These are phyloP conservation scores for Thraustotheca clavata DNA, from an alignment of 352 stramenopile species.

Conservation along the genomic window DNA sequence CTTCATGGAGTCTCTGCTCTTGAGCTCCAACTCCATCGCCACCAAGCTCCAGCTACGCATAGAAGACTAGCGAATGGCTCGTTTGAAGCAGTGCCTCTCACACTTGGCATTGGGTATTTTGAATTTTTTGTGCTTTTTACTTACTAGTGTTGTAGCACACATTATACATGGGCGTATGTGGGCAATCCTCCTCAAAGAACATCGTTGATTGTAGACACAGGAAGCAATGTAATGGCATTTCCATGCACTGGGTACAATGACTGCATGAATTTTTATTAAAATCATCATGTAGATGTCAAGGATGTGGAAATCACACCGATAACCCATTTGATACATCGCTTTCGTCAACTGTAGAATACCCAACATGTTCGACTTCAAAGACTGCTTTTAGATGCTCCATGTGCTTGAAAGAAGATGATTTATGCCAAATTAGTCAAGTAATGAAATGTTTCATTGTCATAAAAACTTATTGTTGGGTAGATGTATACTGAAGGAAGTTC, in stretches of 20 bases:
- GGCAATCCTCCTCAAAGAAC: conserved; percentile 69
- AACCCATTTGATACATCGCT: conserved; percentile 43
- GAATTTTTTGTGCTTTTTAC: background rate
- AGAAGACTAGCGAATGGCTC: conserved; percentile 18
- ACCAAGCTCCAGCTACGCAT: background rate
- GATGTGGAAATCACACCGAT: conserved; percentile 69
- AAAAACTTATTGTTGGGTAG: conserved; percentile 23
- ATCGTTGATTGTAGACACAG: conserved; percentile 78
- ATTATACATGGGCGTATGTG: conserved; percentile 80
- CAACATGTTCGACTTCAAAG: conserved; percentile 37
- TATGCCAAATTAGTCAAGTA: conserved; percentile 48
- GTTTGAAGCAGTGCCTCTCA: conserved; percentile 53
- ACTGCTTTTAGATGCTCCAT: conserved; percentile 49
- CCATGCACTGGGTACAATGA: conserved; percentile 53
- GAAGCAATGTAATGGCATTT: conserved; percentile 69
- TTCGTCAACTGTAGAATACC: conserved; percentile 61
- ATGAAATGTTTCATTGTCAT: background rate
- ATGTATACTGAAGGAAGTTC: conserved; percentile 79
- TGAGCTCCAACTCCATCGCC: conserved; percentile 10
- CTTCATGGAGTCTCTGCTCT: background rate
- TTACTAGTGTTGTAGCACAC: conserved; percentile 34
- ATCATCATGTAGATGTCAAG: conserved; percentile 31
- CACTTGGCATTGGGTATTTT: conserved; percentile 49
- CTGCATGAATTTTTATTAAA: background rate
- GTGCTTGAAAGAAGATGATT: conserved; percentile 30